phyloP scores from a whole-genome alignment of 305 asterid genomes.

The Fraxinus xanthoxyloides region DNA sequence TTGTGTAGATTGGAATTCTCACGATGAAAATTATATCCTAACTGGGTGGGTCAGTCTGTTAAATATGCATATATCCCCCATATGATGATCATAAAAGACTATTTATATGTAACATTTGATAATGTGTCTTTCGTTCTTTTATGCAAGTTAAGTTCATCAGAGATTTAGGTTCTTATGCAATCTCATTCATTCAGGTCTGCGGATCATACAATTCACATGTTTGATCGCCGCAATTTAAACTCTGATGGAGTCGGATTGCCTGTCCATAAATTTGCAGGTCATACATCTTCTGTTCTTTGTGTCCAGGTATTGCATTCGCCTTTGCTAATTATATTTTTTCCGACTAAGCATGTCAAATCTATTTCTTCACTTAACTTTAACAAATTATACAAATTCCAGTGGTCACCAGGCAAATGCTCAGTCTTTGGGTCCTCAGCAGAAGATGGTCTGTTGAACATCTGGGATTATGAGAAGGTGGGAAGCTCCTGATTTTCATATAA shows the following conservation, averaged over 20 bases:
- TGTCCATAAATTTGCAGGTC: constrained; percentile 80
- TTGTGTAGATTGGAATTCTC: constrained; percentile 97
- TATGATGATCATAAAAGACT: neutral
- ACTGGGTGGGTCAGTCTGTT: constrained; percentile 64
- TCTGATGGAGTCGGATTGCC: constrained; percentile 70
- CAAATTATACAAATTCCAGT: constrained; percentile 44
- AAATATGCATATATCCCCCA: neutral
- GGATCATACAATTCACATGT: constrained; percentile 84
- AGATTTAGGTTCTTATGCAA: constrained; percentile 22
- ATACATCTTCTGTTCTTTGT: constrained; percentile 85
- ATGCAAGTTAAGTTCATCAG: constrained; percentile 23
- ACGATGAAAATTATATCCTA: constrained; percentile 76
- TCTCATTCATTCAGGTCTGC: constrained; percentile 66
- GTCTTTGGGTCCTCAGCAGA: constrained; percentile 98
- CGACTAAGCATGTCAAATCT: constrained; percentile 1
- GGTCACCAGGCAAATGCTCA: constrained; percentile 88
- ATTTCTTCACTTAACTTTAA: neutral
- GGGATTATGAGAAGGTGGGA: constrained; percentile 90
- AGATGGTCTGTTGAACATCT: constrained; percentile 89
- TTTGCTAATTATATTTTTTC: constrained; percentile 9
- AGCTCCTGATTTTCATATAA: neutral
- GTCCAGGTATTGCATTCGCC: constrained; percentile 66
- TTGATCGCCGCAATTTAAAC: constrained; percentile 84
- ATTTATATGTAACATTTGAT: neutral
- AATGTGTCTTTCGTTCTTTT: constrained; percentile 7